Percentiles rank a stretch among this genome's conserved stretches.
phyloP scores from a whole-genome alignment of 257 asterid species.

The Coffea canephora region DNA sequence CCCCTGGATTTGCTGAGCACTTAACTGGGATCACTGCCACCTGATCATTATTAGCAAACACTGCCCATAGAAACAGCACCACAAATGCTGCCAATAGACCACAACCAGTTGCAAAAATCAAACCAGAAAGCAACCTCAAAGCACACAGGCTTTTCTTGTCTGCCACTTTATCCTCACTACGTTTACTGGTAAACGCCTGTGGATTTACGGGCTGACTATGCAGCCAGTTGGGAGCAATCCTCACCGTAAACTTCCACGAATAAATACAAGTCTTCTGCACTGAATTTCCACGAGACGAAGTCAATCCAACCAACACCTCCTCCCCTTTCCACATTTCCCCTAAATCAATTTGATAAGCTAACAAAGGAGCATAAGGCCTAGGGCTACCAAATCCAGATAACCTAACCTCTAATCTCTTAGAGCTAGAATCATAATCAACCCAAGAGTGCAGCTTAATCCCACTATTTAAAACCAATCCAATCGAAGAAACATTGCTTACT shows the following conservation, averaged over 20 bases:
- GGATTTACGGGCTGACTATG: conserved; percentile 77
- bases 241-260: conserved; percentile 57
- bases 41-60: conserved; percentile 42
- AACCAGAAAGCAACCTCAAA: conserved; percentile 51
- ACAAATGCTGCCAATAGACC: conserved; percentile 48
- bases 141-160: conserved; percentile 44
- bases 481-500: conserved; percentile 51
- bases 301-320: conserved; percentile 62
- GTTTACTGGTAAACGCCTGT: conserved; percentile 25
- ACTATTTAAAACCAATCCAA: conserved; percentile 53
- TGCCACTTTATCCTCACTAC: conserved; percentile 26
- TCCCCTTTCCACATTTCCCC: conserved; percentile 60
- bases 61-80: conserved; percentile 51
- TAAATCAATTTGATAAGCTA: conserved; percentile 60
- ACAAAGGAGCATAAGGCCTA: conserved; percentile 59
- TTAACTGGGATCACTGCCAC: conserved; percentile 40
- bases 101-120: conserved; percentile 61
- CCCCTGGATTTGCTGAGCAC: conserved; percentile 41
- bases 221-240: conserved; percentile 60
- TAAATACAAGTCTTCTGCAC: conserved; percentile 59
- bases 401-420: conserved; percentile 68
- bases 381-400: conserved; percentile 41
- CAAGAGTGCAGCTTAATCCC: conserved; percentile 69
- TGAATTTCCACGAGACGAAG: conserved; percentile 59
- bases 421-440: conserved; percentile 78